Conservation (phyloP, 2,329 filamentous ascomycete species). For the Chalaropsis ovoidea region DNA sequence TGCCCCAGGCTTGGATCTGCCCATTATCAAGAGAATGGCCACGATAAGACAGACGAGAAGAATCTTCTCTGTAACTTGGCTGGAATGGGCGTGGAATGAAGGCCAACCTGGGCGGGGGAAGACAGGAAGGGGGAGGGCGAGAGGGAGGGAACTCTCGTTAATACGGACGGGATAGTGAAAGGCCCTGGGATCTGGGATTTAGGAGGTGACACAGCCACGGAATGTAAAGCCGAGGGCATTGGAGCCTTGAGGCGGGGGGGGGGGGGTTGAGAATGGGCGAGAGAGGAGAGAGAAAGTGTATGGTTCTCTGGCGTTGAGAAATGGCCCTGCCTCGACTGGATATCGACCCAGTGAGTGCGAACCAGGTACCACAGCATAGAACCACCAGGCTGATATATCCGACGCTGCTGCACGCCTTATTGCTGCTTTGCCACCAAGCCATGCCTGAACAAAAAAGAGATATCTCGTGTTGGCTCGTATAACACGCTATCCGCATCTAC, state of each 20-base stretch:
- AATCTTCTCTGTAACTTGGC: neutral
- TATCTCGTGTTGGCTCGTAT: neutral
- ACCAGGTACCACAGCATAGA: neutral
- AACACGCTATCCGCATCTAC: neutral
- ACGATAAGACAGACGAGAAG: neutral
- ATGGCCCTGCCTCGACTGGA: too few relatives aligned
- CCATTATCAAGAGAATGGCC: neutral
- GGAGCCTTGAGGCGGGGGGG: neutral
- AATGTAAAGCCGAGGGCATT: neutral
- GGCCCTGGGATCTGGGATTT: neutral
- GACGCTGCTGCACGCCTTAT: neutral
- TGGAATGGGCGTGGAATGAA: neutral
- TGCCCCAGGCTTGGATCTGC: too few relatives aligned
- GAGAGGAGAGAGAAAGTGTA: too few relatives aligned
- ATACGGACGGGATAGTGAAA: neutral
- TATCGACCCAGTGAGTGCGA: neutral
- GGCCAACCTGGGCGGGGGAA: too few relatives aligned
- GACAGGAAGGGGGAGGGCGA: too few relatives aligned
- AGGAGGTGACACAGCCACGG: slow-evolving; percentile 5
- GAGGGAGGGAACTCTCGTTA: neutral
- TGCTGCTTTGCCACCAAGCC: neutral
- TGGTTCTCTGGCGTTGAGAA: too few relatives aligned
- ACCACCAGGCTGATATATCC: neutral
- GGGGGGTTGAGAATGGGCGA: neutral
- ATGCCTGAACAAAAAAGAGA: too few relatives aligned